These are phyloP conservation scores for Mycena belliarum DNA, from an alignment of 768 basidiomycete genomes.

Conservation along the genomic window DNA sequence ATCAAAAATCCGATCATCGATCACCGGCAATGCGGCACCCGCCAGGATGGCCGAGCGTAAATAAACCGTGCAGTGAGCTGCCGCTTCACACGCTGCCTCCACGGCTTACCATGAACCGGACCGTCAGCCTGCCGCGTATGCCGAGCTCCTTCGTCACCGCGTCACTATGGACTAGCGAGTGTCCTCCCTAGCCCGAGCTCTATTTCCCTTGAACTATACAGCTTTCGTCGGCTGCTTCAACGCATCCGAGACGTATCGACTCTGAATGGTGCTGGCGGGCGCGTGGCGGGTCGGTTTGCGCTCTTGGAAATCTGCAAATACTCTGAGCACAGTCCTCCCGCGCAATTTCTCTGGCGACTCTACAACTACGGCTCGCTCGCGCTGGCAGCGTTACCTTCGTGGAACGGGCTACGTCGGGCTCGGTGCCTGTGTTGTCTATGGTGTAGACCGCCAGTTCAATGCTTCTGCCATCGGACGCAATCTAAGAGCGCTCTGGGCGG, in stretches of 20 bases:
- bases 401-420: constrained; percentile 38
- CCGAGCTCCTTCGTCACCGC: constrained; percentile 18
- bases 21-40: too few species aligned
- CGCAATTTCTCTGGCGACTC: neutral
- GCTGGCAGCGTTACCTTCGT: constrained; percentile 27
- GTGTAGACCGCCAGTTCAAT: constrained; percentile 53
- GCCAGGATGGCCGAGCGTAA: too few species aligned
- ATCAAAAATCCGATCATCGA: too few species aligned
- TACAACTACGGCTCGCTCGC: neutral
- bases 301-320: neutral
- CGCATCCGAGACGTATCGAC: too few species aligned
- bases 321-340: too few species aligned
- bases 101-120: too few species aligned
- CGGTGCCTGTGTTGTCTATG: constrained; percentile 43
- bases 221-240: too few species aligned
- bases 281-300: constrained; percentile 4
- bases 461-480: constrained; percentile 58
- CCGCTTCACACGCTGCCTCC: too few species aligned
- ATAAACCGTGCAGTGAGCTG: too few species aligned
- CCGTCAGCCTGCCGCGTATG: constrained; percentile 7
- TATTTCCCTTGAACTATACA: too few species aligned
- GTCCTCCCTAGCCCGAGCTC: neutral
- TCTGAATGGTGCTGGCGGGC: constrained; percentile 15
- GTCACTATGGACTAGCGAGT: neutral
- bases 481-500: constrained; percentile 54